A percentile compares a stretch with the other conserved stretches of the same genome.
These are phyloP conservation scores for Senna siamea DNA, from an alignment of 306 rosid genomes.

Conservation along the genomic window DNA sequence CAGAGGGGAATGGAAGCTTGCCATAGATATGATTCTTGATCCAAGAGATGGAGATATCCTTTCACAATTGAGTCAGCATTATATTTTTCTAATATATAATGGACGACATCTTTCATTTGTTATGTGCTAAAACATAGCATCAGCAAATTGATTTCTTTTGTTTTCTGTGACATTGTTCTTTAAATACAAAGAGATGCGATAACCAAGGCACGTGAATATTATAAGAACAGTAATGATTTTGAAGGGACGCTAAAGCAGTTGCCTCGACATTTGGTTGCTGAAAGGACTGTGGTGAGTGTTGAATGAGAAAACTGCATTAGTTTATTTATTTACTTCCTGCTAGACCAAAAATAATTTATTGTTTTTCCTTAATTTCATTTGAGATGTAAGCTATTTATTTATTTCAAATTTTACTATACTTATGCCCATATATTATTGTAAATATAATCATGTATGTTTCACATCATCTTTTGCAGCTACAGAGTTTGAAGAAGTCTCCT, in stretches of 20 bases:
- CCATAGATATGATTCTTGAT: conserved; percentile 85
- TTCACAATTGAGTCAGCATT: conserved; percentile 31
- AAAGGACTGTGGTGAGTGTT: conserved; percentile 84
- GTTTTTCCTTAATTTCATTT: conserved; percentile 27
- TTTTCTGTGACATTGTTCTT: conserved; percentile 54
- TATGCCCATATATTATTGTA: conserved; percentile 10
- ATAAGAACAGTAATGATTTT: conserved; percentile 70
- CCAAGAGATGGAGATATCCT: conserved; percentile 99
- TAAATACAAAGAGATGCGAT: conserved; percentile 67
- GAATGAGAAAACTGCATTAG: conserved; percentile 32
- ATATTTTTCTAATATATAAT: not conserved
- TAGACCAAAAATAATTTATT: conserved; percentile 9
- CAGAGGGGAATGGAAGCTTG: conserved; percentile 87
- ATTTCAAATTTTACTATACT: not conserved
- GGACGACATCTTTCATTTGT: conserved; percentile 35
- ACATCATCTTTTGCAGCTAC: conserved; percentile 64
- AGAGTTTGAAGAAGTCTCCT: conserved; percentile 77
- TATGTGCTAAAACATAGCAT: conserved; percentile 31
- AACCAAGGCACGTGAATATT: conserved; percentile 78
- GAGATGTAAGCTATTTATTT: conserved; percentile 15
- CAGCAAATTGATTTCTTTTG: conserved; percentile 33
- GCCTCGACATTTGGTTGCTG: conserved; percentile 85
- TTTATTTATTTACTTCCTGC: conserved; percentile 1
- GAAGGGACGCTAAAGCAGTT: conserved; percentile 89
- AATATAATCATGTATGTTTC: conserved; percentile 21